A percentile compares a stretch with the other conserved stretches of the same genome.
Conservation (phyloP, 148 eudicot genomes). For the Chenopodium formosanum region DNA sequence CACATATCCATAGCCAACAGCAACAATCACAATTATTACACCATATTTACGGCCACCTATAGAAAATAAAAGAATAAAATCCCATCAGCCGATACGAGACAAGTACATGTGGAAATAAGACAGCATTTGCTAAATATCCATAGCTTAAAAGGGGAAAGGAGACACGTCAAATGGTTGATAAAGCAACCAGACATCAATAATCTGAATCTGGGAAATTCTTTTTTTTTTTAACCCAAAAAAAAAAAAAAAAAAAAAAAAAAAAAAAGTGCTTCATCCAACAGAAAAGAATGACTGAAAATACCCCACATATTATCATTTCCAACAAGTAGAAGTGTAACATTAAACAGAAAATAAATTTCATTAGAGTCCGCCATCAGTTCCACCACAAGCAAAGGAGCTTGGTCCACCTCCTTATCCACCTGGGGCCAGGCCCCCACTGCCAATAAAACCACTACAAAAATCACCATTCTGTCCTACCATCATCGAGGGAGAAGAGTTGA, state of each 20-base stretch:
- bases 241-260: no score
- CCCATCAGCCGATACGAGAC: background rate
- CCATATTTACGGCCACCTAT: constrained; percentile 75
- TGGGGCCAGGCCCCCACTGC: no score
- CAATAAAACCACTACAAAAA: no score
- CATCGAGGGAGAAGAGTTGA: no score
- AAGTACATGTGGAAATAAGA: background rate
- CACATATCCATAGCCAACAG: constrained; percentile 70
- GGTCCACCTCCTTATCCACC: no score
- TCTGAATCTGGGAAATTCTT: background rate
- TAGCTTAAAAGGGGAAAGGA: background rate
- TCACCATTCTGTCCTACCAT: no score
- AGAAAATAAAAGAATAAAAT: constrained; percentile 16
- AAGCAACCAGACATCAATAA: background rate
- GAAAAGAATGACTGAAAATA: background rate
- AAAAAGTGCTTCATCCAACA: background rate
- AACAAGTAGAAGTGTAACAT: no score
- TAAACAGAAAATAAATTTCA: no score
- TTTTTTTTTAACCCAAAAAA: no score
- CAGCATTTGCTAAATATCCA: background rate
- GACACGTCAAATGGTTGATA: background rate
- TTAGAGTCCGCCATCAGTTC: no score
- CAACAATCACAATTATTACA: constrained; percentile 51
- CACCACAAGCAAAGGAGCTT: no score
- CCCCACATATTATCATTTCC: background rate